Base-by-base conservation (phyloP, 148 eudicot species). In the Mesembryanthemum crystallinum region DNA sequence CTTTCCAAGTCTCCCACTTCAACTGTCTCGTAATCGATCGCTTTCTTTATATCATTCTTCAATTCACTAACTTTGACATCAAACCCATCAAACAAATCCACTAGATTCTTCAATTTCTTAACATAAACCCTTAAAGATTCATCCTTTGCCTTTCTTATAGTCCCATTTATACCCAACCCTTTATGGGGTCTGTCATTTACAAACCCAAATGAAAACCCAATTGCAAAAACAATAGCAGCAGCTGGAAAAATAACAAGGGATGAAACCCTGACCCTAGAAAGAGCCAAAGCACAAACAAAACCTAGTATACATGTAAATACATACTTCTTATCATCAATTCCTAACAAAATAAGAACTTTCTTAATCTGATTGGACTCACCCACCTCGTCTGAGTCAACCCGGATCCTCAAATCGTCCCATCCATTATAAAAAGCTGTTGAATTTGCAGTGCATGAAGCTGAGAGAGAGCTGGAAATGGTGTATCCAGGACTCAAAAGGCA, bases 251-350 rank as follows among this genome's bases (percentile, higher is more conserved):
- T 87, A 76, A 92, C 64, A 80, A 92, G 86, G 32, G 97, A 86
- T 52, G 98, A 91, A 79, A 90, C 90, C 84, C 88, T 88, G 61
- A 95, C 82, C 82, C 98, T 90, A 83, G 94, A 89, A 86, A 95
- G 63, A 7, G 85, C 97, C 77, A 95, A 80, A n/a, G 96, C 98
- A 81, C 92, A 86, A n/a, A 88, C 81, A 84, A 95, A 92, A 30
- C 98, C 98, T 24, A 94, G 67, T 8, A 90, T 32, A 80, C 93
- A 92, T 69, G 90, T 84, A 89, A 90, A 79, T 9, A 82, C 73
- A 69, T 90, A 92, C 83, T 84, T 94, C 37, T 73, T 89, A 77
- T 94, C 90, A 78, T 83, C 86, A 69, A 92, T 80, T 67, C 98
- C 98, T 21, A 88, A 32, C 11, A 83, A 86, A 76, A 67, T 71